These are phyloP conservation scores for Soucietia sequanensis DNA, from an alignment of 805 yeast species.

Conservation along the genomic window DNA sequence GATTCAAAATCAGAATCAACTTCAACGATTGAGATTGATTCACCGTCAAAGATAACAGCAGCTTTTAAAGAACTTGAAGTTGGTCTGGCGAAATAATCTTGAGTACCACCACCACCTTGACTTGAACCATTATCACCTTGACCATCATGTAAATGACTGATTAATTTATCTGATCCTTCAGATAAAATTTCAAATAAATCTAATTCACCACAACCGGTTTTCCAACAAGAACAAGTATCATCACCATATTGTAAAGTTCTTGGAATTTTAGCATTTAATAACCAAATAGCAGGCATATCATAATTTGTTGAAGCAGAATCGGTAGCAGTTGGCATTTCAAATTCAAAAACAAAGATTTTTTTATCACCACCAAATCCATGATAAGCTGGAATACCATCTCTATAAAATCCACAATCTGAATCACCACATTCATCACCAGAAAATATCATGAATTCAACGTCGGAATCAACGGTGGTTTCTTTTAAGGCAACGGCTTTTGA, in stretches of 20 bases:
- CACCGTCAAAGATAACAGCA: constrained; percentile 73
- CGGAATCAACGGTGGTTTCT: constrained; percentile 67
- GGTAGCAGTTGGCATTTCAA: constrained; percentile 80
- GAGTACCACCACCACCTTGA: constrained; percentile 81
- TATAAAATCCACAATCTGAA: constrained; percentile 79
- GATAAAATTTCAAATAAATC: constrained; percentile 89
- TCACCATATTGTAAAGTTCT: constrained; percentile 94
- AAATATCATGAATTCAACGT: constrained; percentile 80
- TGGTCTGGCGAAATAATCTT: constrained; percentile 89
- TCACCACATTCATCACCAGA: constrained; percentile 61
- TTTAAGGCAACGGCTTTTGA: constrained; percentile 63
- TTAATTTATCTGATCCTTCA: constrained; percentile 71
- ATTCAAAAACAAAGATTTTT: constrained; percentile 91
- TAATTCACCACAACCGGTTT: constrained; percentile 95
- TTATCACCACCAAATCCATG: constrained; percentile 86
- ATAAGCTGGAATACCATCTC: constrained; percentile 85
- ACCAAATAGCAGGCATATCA: constrained; percentile 99
- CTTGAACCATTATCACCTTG: constrained; percentile 56
- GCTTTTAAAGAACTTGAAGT: constrained; percentile 74
- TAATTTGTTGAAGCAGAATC: constrained; percentile 53
- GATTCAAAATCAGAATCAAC: constrained; percentile 59
- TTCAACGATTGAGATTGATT: constrained; percentile 56
- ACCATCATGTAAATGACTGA: constrained; percentile 80
- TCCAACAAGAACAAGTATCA: constrained; percentile 90
- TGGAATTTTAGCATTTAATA: constrained; percentile 92